Base-by-base conservation (phyloP, 2,329 filamentous ascomycete genomes). In the Simplicillium sp. region DNA sequence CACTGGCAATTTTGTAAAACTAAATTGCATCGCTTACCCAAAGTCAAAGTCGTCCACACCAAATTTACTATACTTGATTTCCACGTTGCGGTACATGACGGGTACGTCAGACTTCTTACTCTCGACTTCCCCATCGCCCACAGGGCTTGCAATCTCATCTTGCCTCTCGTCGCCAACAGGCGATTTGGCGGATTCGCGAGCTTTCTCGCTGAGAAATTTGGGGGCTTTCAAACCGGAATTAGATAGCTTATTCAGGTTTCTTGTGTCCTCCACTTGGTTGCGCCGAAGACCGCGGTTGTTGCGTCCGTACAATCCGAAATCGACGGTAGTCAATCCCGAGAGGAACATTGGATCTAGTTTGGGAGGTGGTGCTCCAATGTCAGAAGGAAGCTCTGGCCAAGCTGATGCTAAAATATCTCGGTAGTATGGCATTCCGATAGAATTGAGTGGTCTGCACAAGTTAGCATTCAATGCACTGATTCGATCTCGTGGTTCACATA, bases 11-110 rank as follows among this genome's bases (percentile, higher is more conserved):
- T 16, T 28, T 40, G 44, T 36, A 47, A 43, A 18, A n/a, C 15
- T 33, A 11, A 29, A 18, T 25, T 25, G 20, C 20, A 18, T 16
- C 25, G 62, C 78, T 53, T 66, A 87, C 80, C 84, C 84, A 63
- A 98, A 98, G 60, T 98, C 92, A 59, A 98, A 98, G 60, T 98
- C 94, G 54, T 97, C 90, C n/a, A 98, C 88, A 15, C 92, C 92
- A 60, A 96, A 98, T 57, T 88, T 94, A 70, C 90, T 96, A 67
- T 97, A 98, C 59, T 96, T 96, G 65, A 98, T 98, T 60, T 97
- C 90, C 11, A 96, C 85, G 53, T 88, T 89, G 48, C 85, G 82
- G 60, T 98, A 98, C 67, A 92, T 87, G 8, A 85, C 76, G 16
- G 90, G 84, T 4, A 92, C 84, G 42, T 95, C 88, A 33, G 84